Evolutionary conservation across 2,329 filamentous ascomycete genomes (phyloP), one percentile per base, ranked within the genome.

Genomic region (Chlorencoelia australis): DNA sequence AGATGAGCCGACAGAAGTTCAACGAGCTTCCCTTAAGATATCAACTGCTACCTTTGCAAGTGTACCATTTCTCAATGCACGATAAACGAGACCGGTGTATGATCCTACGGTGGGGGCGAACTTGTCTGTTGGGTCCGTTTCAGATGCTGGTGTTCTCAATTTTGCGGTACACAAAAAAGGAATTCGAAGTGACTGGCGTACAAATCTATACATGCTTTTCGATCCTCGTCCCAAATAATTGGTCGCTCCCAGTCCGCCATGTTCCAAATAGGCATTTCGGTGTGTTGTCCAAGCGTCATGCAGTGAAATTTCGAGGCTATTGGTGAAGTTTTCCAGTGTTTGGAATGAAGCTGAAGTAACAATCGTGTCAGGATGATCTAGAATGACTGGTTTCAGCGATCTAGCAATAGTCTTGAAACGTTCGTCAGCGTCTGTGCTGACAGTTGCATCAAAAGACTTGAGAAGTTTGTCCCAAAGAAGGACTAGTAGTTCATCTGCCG

Each of bases 171-270:
- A 19, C 13, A 39, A 20, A 15, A 43, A 43, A 32, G 38, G 41
- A 7, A 43, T 31, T 5, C 32, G 13, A 7, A 43, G 18, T 6
- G 30, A 17, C 10, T 20, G 9, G 11, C 41, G 24, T 10, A 43
- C 21, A 16, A 40, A 43, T 11, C 9, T 11, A 28, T 50, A 48
- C 32, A 48, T 43, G 3, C 18, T 28, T 22, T 35, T 44, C 19
- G 43, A 42, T 7, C 42, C 40, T 14, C 24, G 18, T 2, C 44
- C 44, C 1, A 50, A 38, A 28, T 39, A 42, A 7, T 32, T 19
- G 10, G 22, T 37, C 9, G 44, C 40, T 21, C 42, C 41, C 9
- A 42, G 39, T 21, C 42, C 41, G 2, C 34, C 39, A 21, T 42
- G 27, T 3, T 11, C 26, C 7, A 42, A 26, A 15, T 47, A 47